Base-by-base conservation (phyloP, 2,329 filamentous ascomycete genomes). In the Cordyceps sp. region DNA sequence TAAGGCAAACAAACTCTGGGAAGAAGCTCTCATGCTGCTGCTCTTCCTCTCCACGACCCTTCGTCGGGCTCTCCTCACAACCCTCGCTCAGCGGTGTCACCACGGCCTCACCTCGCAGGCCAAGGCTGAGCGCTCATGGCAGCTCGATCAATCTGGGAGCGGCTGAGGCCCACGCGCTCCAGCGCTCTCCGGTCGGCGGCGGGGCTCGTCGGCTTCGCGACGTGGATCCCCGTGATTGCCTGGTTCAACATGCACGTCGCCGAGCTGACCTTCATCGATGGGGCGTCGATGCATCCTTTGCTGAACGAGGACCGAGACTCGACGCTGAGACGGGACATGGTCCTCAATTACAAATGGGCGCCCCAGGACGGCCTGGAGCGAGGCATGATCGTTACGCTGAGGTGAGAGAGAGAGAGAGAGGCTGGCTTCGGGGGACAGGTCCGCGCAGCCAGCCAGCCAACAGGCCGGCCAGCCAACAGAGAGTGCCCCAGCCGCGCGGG, bases 211-310 rank as follows among this genome's bases (percentile, higher is more conserved):
- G 59, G 61, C 30, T 58, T 73, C 37, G 62, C 64, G 32, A 66
- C 69, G 17, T 78, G 74, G 68, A 51, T 78, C 17, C 75, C 75
- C 1, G 64, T 70, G 12, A 54, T 70, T 30, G 62, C 74, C 36
- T 69, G 67, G 50, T 64, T 78, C 55, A 70, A 76, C 43, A 57
- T 65, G 22, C 61, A 73, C 43, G 63, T 79, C 24, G 69, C 64
- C 16, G 68, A 74, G 40, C 38, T 75, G 28, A 66, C 64, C 4
- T 54, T 58, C 36, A 67, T 80, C 37, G 60, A 61, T 23, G 75
- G 75, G 3, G 52, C 61, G 15, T 84, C 78, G 15, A 90, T 90
- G 82, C 78, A 78, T 34, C 82, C 82, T 2, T 78, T 74, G 38
- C 58, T 88, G 33, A 86, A 86, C 45, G 61, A 72, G 36, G 67